Conservation (phyloP, 495 filamentous ascomycete species). For the Recurvomyces mirabilis region DNA sequence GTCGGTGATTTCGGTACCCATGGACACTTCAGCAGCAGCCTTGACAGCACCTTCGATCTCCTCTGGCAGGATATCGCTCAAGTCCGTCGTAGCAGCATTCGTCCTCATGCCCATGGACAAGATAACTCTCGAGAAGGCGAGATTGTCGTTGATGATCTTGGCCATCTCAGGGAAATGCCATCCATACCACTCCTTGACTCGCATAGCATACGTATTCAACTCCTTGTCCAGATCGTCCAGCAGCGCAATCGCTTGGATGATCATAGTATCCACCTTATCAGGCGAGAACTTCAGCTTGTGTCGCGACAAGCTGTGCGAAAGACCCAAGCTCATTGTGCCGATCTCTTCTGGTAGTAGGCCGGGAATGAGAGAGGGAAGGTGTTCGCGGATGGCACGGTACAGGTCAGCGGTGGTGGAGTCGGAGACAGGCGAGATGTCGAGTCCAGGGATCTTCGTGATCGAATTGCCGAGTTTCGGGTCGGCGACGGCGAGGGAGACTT, state of each 20-base stretch:
- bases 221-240: conserved; percentile 98
- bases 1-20: conserved; percentile 90
- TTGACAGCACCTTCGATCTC: conserved; percentile 91
- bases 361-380: conserved; percentile 83
- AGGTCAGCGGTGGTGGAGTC: conserved; percentile 79
- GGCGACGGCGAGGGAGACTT: conserved; percentile 85
- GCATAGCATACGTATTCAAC: conserved; percentile 95
- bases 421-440: conserved; percentile 74
- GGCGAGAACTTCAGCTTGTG: conserved; percentile 98
- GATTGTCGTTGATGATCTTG: conserved; percentile 93
- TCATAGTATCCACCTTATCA: conserved; percentile 99
- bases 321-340: conserved; percentile 83
- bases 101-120: conserved; percentile 76
- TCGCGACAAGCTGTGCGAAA: conserved; percentile 93
- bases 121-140: conserved; percentile 83
- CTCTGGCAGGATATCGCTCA: conserved; percentile 87
- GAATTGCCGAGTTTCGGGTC: conserved; percentile 88
- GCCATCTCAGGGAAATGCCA: conserved; percentile 99
- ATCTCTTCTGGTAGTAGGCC: conserved; percentile 75
- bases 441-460: conserved; percentile 81
- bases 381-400: conserved; percentile 84
- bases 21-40: conserved; percentile 86
- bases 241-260: conserved; percentile 88
- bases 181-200: conserved; percentile 99
- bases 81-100: conserved; percentile 62